These are phyloP conservation scores for Ajuga chamaepitys DNA, from an alignment of 257 asterid species.

Conservation along the genomic window DNA sequence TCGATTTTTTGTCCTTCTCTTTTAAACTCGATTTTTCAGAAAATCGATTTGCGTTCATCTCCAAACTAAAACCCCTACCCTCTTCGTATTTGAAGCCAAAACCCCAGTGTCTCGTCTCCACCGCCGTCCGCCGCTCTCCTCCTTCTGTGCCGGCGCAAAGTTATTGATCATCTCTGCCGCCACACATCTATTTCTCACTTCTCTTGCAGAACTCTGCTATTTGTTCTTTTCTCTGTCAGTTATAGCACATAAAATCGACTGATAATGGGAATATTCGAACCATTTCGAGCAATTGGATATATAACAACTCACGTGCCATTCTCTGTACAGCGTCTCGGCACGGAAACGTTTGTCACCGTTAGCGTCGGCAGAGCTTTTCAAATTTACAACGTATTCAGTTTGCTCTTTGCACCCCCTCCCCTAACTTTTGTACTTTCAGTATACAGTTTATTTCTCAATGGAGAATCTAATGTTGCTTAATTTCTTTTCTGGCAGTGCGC, in stretches of 20 bases:
- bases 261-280: conserved; percentile 48
- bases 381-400: conserved; percentile 54
- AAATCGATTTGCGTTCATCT: not conserved
- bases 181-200: not conserved
- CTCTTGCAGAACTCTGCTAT: not conserved
- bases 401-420: not conserved
- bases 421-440: not conserved
- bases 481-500: conserved; percentile 52
- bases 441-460: not conserved
- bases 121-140: conserved; percentile 11
- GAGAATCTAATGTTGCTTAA: conserved; percentile 13
- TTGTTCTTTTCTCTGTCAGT: not conserved
- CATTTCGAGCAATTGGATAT: conserved; percentile 82
- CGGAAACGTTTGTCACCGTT: conserved; percentile 90
- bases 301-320: conserved; percentile 70
- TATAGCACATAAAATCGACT: not conserved
- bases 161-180: not conserved
- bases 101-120: not conserved
- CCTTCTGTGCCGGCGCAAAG: conserved; percentile 5
- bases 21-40: too few relatives aligned
- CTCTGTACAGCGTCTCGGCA: conserved; percentile 79
- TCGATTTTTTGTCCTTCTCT: not conserved
- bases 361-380: conserved; percentile 90
- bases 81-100: not conserved
- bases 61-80: conserved; percentile 12